Base-by-base conservation (phyloP, 768 basidiomycete species). In the Rhizopogon rudus region DNA sequence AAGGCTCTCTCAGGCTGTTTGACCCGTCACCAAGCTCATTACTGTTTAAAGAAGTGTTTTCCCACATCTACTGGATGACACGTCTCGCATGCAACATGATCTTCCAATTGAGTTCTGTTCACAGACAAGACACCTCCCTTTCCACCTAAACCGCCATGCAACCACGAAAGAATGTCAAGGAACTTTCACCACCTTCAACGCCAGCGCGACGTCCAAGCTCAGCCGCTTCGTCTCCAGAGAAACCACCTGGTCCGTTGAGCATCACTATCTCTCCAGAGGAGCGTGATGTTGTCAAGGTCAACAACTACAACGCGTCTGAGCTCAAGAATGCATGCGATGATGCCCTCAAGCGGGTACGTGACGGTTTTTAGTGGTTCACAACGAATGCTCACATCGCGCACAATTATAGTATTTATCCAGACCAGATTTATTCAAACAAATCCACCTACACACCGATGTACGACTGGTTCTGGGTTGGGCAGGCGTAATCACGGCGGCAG, bases 391-490 rank as follows among this genome's bases (percentile, higher is more conserved):
- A 44, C 52, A 35, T 51, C 44, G 33, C 46, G 42, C 52, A 4
- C 25, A 51, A n/a, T 12, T 54, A n/a, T 68, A 95, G 92, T 90
- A 86, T 67, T 77, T 95, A 42, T 82, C 88, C 52, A 79, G 87
- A 53, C 88, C 89, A 8, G 84, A 87, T 52, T 71, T 92, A 40
- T 98, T 94, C 77, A 90, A 88, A 57, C 89, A 90, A 67, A 92
- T 85, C 39, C 81, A 95, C 70, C 75, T 82, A 42, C 93, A 98
- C 62, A 93, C 91, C 1, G 94, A 97, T 65, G 85, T 97, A 10
- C 84, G 91, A 48, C 80, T 98, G 42, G 84, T 75, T 0, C 78
- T 98, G 12, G 96, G 96, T 29, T 98, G 93, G 89, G 73, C 86
- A 14, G 83, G 88, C 58, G 88, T 93, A 45, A 79, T 93, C 56